phyloP scores from a whole-genome alignment of 306 rosid genomes.

The Quercus wislizeni region DNA sequence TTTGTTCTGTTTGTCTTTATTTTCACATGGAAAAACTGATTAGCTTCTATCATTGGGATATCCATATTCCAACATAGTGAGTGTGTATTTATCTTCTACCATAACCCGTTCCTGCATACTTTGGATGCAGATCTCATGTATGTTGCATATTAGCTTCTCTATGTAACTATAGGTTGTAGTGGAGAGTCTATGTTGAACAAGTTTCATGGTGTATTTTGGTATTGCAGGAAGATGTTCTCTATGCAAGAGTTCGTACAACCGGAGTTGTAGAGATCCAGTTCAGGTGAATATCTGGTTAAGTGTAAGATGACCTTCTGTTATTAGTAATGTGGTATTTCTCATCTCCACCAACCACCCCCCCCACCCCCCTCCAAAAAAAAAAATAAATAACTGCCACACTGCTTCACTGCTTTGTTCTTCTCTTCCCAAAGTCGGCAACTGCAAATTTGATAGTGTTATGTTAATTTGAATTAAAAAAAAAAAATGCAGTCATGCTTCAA shows the following conservation, averaged over 20 bases:
- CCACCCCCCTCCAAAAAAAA: accelerated
- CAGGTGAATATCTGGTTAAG: constrained; percentile 52
- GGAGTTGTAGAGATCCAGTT: constrained; percentile 99
- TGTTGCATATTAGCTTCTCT: not conserved
- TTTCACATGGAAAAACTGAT: not conserved
- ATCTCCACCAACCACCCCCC: no score
- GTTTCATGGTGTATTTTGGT: constrained; percentile 24
- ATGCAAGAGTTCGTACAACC: constrained; percentile 95
- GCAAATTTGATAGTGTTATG: not conserved
- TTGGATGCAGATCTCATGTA: not conserved
- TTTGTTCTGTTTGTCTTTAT: not conserved
- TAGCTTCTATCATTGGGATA: constrained; percentile 5
- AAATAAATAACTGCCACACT: not conserved
- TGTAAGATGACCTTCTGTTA: constrained; percentile 1
- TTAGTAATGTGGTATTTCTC: constrained; percentile 6
- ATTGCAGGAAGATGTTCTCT: constrained; percentile 89
- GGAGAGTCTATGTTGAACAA: constrained; percentile 14
- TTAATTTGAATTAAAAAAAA: not conserved
- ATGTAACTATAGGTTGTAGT: not conserved
- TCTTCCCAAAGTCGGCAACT: constrained; percentile 2
- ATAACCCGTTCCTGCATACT: not conserved
- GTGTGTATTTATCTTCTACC: not conserved
- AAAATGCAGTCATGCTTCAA: no score
- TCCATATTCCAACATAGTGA: not conserved
- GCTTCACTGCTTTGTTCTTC: constrained; percentile 5